Base-by-base conservation (phyloP, 2,329 filamentous ascomycete species). In the Aspergillus tubingensis region DNA sequence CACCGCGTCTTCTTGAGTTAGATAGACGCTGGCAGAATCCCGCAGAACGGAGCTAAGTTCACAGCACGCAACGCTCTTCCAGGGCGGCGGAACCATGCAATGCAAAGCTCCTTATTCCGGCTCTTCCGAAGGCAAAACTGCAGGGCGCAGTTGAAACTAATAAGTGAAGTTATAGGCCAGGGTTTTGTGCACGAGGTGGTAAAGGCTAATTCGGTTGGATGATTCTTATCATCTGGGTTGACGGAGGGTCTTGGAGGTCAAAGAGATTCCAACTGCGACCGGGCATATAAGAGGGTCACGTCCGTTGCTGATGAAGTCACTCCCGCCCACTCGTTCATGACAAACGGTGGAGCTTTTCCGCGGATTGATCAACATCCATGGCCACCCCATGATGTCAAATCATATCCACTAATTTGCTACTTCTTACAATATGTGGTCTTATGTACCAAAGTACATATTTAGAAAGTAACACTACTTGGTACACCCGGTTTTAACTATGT, bases 341-440 rank as follows among this genome's bases (percentile, higher is more conserved):
- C 15, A 53, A 54, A 36, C 41, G 48, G 59, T 61, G 59, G 59
- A 61, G 48, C 59, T 54, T 44, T 44, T 30, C 55, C 32, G 49
- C 43, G 54, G 39, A 41, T 47, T 54, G 54, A 53, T 57, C 58
- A 52, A 51, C 39, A 49, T 36, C 36, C 30, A 59, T 54, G 52
- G 44, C 27, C 51, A 54, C 39, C 48, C 21, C 21, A 61, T 61
- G 59, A 61, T 61, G 59, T 61, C 57, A 61, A 57, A 58, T 21
- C 7, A 50, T 57, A 48, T 58, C 48, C 30, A 49, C 59, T 27
- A 36, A 15, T 3, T 27, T 27, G 25, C 25, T 27, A 8, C 32
- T 36, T 5, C 32, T 36, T 13, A 13, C 32, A 36, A 36, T 36
- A 36, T 36, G 32, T 13, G 11, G 11, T 5, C 4, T 36, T 13